These are phyloP conservation scores for Pisolithus albus DNA, from an alignment of 768 basidiomycete genomes.

Conservation along the genomic window DNA sequence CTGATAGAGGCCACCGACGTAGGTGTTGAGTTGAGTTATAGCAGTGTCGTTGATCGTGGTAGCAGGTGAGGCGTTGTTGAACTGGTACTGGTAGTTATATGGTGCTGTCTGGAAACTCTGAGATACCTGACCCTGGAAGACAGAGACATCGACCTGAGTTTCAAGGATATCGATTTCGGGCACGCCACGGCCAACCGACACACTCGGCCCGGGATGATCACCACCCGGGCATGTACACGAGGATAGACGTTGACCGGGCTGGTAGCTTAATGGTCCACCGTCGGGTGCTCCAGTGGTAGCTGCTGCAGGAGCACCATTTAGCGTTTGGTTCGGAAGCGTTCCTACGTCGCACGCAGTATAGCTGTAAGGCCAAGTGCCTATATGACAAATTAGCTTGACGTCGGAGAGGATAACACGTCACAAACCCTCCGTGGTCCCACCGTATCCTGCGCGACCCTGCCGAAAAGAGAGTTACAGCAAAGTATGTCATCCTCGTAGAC, in stretches of 20 bases:
- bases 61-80: slow-evolving; percentile 45
- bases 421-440: slow-evolving; percentile 77
- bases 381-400: slow-evolving; percentile 5
- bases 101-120: slow-evolving; percentile 81
- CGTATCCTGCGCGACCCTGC: slow-evolving; percentile 80
- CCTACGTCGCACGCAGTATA: slow-evolving; percentile 84
- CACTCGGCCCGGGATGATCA: slow-evolving; percentile 81
- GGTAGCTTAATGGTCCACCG: slow-evolving; percentile 60
- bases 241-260: slow-evolving; percentile 82
- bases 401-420: background rate
- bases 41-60: slow-evolving; percentile 46
- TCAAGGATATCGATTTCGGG: slow-evolving; percentile 95
- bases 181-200: slow-evolving; percentile 59
- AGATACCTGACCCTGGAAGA: slow-evolving; percentile 58
- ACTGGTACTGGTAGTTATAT: slow-evolving; percentile 64
- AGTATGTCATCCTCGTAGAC: background rate
- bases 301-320: slow-evolving; percentile 50
- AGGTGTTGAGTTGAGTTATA: slow-evolving; percentile 54
- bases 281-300: slow-evolving; percentile 44
- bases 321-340: slow-evolving; percentile 77
- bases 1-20: slow-evolving; percentile 65
- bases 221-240: slow-evolving; percentile 82
- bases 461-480: slow-evolving; percentile 20
- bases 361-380: slow-evolving; percentile 68
- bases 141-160: slow-evolving; percentile 55